Conservation (phyloP, 2,329 filamentous ascomycete genomes). For the Talaromyces sp. region DNA sequence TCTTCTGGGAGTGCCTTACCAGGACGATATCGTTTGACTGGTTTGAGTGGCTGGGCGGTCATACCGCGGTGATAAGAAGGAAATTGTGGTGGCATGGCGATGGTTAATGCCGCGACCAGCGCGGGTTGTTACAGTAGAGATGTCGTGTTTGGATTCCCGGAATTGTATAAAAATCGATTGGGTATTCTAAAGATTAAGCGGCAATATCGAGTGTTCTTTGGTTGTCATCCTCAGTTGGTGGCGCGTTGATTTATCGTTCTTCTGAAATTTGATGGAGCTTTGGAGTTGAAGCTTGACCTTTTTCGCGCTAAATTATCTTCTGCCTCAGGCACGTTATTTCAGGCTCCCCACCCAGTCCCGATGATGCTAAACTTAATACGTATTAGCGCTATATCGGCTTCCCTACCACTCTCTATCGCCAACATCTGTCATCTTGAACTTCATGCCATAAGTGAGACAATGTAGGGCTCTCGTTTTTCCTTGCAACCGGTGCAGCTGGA, state of each 20-base stretch:
- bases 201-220: not conserved
- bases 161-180: not conserved
- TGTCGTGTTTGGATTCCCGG: not conserved
- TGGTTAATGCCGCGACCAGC: constrained; percentile 12
- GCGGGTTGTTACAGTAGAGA: not conserved
- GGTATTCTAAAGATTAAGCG: not conserved
- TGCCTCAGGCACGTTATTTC: not conserved
- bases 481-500: not conserved
- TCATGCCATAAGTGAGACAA: not conserved
- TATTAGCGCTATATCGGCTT: not conserved
- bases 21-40: constrained; percentile 71
- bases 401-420: not conserved
- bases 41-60: constrained; percentile 83
- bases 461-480: not conserved
- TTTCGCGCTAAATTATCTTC: not conserved
- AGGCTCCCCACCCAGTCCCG: not conserved
- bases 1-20: constrained; percentile 65
- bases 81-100: constrained; percentile 39
- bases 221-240: not conserved
- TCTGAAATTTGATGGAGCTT: constrained; percentile 2
- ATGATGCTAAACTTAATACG: not conserved
- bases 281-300: not conserved
- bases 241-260: not conserved
- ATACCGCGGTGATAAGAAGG: constrained; percentile 59
- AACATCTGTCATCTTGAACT: not conserved